These are phyloP conservation scores for Erodium trifolium DNA, from an alignment of 441 rosid genomes.

Conservation along the genomic window DNA sequence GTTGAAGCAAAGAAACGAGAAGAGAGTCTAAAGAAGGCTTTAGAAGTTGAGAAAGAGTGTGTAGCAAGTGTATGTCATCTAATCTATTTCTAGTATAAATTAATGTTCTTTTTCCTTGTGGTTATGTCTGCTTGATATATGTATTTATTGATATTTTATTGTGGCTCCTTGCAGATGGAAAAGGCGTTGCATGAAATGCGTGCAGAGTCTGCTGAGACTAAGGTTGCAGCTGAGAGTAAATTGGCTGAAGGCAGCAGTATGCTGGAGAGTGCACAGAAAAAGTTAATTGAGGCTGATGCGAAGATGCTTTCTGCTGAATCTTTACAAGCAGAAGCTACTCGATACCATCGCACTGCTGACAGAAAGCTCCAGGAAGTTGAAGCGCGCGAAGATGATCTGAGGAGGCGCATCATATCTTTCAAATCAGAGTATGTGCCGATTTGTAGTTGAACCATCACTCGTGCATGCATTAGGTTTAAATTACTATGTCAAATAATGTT, in stretches of 20 bases:
- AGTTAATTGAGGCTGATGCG: constrained; percentile 50
- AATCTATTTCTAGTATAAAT: constrained; percentile 12
- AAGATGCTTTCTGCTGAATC: constrained; percentile 61
- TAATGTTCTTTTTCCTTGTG: neutral
- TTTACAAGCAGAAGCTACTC: constrained; percentile 59
- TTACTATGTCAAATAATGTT: neutral
- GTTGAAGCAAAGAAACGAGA: constrained; percentile 74
- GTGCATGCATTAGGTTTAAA: neutral
- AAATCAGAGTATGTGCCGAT: constrained; percentile 57
- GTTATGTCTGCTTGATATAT: constrained; percentile 4
- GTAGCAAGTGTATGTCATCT: constrained; percentile 58
- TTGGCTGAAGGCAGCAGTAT: constrained; percentile 54
- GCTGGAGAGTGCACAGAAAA: constrained; percentile 68
- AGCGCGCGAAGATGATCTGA: constrained; percentile 71
- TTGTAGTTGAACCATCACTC: neutral
- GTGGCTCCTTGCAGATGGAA: constrained; percentile 51
- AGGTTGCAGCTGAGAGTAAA: constrained; percentile 67
- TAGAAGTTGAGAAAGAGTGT: constrained; percentile 77
- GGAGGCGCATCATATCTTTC: constrained; percentile 46
- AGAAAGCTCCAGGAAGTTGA: constrained; percentile 78
- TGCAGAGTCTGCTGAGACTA: constrained; percentile 79
- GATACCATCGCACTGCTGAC: constrained; percentile 63
- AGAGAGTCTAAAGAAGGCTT: constrained; percentile 70
- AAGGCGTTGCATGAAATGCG: constrained; percentile 94
- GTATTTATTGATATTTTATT: constrained; percentile 12